Percentiles rank a stretch among this genome's conserved stretches.
These are phyloP conservation scores for Penicillium sp. DNA, from an alignment of 2,329 filamentous ascomycete species.

Conservation along the genomic window DNA sequence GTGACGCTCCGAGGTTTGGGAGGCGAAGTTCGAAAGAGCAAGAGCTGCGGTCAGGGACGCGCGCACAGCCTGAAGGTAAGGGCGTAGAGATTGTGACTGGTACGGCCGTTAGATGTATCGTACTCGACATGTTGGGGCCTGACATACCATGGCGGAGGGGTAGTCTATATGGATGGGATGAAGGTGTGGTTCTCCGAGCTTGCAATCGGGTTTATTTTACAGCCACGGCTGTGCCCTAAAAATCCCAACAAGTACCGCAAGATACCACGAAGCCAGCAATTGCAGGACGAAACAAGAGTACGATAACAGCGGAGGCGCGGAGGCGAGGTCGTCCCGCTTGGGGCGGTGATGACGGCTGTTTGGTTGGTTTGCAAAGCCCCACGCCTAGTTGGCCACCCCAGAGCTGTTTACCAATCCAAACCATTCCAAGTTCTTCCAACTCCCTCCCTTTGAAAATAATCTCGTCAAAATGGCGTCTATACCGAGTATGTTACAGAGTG, in stretches of 20 bases:
- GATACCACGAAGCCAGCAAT: not conserved
- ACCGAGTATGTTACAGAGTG: conserved; percentile 44
- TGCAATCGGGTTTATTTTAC: not conserved
- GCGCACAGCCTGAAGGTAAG: conserved; percentile 67
- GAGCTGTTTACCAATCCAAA: conserved; percentile 16
- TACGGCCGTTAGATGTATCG: conserved; percentile 11
- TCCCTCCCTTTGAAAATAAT: not conserved
- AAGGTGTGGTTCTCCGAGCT: not conserved
- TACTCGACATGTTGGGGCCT: conserved; percentile 1
- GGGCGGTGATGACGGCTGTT: conserved; percentile 24
- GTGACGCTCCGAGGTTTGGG: conserved; percentile 85
- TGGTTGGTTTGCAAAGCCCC: conserved; percentile 32
- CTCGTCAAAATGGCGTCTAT: conserved; percentile 50
- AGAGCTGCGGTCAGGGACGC: conserved; percentile 90
- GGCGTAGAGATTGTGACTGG: conserved; percentile 22
- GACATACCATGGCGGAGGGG: conserved; percentile 27
- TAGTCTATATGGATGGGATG: not conserved
- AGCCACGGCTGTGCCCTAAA: not conserved
- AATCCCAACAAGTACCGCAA: not conserved
- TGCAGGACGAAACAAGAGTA: not conserved
- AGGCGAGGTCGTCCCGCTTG: conserved; percentile 16
- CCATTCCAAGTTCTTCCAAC: not conserved
- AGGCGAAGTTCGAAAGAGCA: conserved; percentile 93
- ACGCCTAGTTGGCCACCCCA: conserved; percentile 16
- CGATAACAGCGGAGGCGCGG: conserved; percentile 13